A percentile compares a stretch with the other conserved stretches of the same genome.
Evolutionary conservation across 78 protist genomes (phyloP).

Genomic region (Planoprotostelium fungivorum): DNA sequence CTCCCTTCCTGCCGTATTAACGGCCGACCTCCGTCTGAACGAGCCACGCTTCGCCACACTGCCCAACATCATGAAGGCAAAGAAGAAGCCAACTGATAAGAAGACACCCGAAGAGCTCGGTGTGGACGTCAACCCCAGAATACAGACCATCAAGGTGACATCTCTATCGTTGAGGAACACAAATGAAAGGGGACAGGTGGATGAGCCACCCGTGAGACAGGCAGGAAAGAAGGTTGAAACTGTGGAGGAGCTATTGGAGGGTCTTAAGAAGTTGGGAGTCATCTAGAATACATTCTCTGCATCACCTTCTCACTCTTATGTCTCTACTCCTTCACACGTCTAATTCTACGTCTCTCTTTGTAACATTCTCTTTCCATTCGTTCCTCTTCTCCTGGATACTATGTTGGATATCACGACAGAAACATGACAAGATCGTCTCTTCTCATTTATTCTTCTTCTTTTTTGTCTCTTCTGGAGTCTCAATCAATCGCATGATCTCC

Average conservation of each 20-base stretch:
- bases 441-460: no score
- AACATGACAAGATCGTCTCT: no score
- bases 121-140: constrained; percentile 65
- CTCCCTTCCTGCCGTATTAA: constrained; percentile 89
- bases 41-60: constrained; percentile 95
- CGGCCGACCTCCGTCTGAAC: constrained; percentile 92
- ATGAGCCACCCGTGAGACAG: not conserved
- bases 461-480: no score
- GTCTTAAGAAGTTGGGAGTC: not conserved
- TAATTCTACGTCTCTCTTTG: no score
- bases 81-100: constrained; percentile 82
- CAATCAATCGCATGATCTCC: no score
- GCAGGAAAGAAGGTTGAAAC: not conserved
- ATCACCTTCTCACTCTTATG: no score
- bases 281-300: not conserved
- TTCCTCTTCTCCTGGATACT: no score
- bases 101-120: constrained; percentile 67
- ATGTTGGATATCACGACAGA: no score
- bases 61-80: constrained; percentile 88
- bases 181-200: not conserved
- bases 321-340: no score
- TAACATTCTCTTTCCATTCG: no score
- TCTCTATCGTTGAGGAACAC: not conserved
- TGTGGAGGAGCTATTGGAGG: not conserved
- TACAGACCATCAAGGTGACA: constrained; percentile 8